phyloP scores from a whole-genome alignment of 768 basidiomycete species.

The Tylopilus sp. region DNA sequence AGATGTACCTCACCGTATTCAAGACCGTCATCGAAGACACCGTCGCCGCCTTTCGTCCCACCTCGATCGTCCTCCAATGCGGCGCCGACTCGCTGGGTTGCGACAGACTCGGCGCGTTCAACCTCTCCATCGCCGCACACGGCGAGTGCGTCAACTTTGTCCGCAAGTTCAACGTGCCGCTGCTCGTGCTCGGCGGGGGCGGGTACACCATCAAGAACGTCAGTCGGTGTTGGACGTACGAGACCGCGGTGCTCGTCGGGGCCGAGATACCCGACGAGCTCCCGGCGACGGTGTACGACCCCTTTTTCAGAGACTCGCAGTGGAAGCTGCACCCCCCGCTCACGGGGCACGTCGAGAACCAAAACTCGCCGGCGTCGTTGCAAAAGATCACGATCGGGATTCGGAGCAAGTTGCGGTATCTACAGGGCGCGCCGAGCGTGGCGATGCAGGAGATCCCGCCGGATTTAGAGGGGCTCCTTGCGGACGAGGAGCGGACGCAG shows the following conservation, averaged over 20 bases:
- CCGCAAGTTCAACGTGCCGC: slow-evolving; percentile 84
- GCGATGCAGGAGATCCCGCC: slow-evolving; percentile 97
- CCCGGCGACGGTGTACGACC: slow-evolving; percentile 85
- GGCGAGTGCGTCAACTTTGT: slow-evolving; percentile 99
- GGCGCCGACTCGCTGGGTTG: slow-evolving; percentile 96
- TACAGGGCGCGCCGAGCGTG: slow-evolving; percentile 95
- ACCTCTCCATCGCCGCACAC: slow-evolving; percentile 94
- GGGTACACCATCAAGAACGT: slow-evolving; percentile 98
- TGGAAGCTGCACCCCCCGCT: slow-evolving; percentile 94
- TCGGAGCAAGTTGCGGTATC: slow-evolving; percentile 83
- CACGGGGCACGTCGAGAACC: slow-evolving; percentile 88
- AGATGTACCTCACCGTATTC: slow-evolving; percentile 93
- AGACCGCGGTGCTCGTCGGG: slow-evolving; percentile 90
- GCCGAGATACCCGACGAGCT: slow-evolving; percentile 81
- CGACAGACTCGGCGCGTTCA: slow-evolving; percentile 95
- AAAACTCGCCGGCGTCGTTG: slow-evolving; percentile 78
- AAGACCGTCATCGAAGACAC: slow-evolving; percentile 96
- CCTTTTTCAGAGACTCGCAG: slow-evolving; percentile 88
- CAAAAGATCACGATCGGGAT: slow-evolving; percentile 86
- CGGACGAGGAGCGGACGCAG: slow-evolving; percentile 62
- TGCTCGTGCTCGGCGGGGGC: slow-evolving; percentile 91
- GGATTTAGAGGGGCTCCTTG: slow-evolving; percentile 74
- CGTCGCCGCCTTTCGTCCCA: slow-evolving; percentile 83
- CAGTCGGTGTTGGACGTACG: slow-evolving; percentile 98
- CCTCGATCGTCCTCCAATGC: slow-evolving; percentile 91